Evolutionary conservation across 257 asterid species (phyloP).

Genomic region (Penstemon davidsonii): DNA sequence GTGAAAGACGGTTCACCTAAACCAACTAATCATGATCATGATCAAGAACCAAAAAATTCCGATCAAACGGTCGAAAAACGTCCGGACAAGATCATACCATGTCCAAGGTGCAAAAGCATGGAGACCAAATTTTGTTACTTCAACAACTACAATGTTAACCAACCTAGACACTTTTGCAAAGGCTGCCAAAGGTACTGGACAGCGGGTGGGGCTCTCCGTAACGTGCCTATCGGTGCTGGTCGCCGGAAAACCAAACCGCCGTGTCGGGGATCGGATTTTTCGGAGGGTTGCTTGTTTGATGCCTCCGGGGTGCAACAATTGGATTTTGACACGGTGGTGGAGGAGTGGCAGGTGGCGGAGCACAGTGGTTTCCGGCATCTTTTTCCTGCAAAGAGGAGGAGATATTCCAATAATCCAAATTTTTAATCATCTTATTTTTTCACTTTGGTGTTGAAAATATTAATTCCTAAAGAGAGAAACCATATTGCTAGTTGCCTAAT

Average conservation of each 20-base stretch:
- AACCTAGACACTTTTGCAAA: not conserved
- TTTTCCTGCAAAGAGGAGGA: slow-evolving; percentile 65
- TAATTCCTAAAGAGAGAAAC: not conserved
- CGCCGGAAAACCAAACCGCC: slow-evolving; percentile 30
- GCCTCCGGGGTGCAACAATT: slow-evolving; percentile 42
- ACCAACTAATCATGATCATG: slow-evolving; percentile 26
- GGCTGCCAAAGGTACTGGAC: not conserved
- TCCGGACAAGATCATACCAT: not conserved
- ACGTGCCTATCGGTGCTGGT: not conserved
- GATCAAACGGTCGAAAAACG: slow-evolving; percentile 30
- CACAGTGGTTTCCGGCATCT: slow-evolving; percentile 43
- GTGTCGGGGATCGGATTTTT: slow-evolving; percentile 42
- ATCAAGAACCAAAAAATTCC: slow-evolving; percentile 18
- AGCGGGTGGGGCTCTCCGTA: not conserved
- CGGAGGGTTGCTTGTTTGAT: slow-evolving; percentile 51
- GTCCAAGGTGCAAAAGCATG: not conserved
- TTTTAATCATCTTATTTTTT: slow-evolving; percentile 34
- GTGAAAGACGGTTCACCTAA: slow-evolving; percentile 23
- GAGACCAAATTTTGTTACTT: not conserved
- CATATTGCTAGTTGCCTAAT: slow-evolving; percentile 28
- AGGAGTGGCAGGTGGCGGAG: slow-evolving; percentile 57
- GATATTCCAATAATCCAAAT: slow-evolving; percentile 57
- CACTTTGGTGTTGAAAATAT: slow-evolving; percentile 36
- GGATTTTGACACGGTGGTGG: slow-evolving; percentile 49
- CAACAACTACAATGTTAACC: not conserved